phyloP scores from a whole-genome alignment of 345 rosid species.

The Atalantia buxifolia region DNA sequence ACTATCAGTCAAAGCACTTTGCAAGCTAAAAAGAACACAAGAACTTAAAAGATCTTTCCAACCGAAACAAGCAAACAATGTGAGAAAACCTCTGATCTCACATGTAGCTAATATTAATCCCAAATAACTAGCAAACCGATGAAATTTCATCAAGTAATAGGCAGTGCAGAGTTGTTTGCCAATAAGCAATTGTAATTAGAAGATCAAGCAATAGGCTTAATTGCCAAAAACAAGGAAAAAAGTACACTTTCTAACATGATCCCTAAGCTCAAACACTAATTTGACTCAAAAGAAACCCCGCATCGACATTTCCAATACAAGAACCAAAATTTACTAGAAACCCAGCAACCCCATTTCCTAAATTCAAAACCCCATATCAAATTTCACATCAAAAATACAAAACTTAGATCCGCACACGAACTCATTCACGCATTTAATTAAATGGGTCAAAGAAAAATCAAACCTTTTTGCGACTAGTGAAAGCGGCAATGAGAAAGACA shows the following conservation, averaged over 20 bases:
- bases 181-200: background rate
- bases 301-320: background rate
- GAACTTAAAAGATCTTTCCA: background rate
- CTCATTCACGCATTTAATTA: background rate
- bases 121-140: background rate
- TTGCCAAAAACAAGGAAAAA: background rate
- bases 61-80: background rate
- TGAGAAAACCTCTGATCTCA: background rate
- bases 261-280: background rate
- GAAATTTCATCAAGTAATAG: no score
- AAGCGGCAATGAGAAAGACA: slow-evolving; percentile 51
- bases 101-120: background rate
- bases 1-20: background rate
- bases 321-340: background rate
- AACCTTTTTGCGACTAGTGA: slow-evolving; percentile 45
- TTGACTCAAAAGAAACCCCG: background rate
- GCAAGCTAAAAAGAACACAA: background rate
- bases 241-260: background rate
- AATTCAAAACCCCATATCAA: background rate
- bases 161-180: background rate
- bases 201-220: slow-evolving; percentile 1
- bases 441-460: slow-evolving; percentile 3
- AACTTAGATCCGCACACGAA: slow-evolving; percentile 23
- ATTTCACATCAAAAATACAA: background rate
- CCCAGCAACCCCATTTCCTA: background rate